These are phyloP conservation scores for Boletus sensibilis DNA, from an alignment of 768 basidiomycete genomes.

Conservation along the genomic window DNA sequence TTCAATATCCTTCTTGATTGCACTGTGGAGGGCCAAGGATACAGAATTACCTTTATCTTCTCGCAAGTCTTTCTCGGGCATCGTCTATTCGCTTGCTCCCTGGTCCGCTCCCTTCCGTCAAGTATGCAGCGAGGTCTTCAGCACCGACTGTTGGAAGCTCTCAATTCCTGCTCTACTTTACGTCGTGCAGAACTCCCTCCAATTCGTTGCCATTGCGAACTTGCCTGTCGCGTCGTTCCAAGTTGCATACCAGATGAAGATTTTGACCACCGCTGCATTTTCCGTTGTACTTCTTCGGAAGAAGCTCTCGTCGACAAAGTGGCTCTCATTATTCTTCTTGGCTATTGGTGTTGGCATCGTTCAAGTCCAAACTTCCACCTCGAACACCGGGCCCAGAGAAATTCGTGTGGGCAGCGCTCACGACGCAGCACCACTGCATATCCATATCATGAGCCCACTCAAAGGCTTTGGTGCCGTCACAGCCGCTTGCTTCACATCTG, in stretches of 20 bases:
- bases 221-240: conserved; percentile 97
- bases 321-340: conserved; percentile 84
- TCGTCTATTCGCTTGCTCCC: conserved; percentile 41
- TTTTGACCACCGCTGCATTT: conserved; percentile 93
- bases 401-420: conserved; percentile 65
- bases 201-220: conserved; percentile 95
- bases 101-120: conserved; percentile 51
- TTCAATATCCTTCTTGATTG: conserved; percentile 86
- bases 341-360: conserved; percentile 93
- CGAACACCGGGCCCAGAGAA: conserved; percentile 31
- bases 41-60: conserved; percentile 41
- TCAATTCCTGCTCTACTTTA: conserved; percentile 96
- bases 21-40: conserved; percentile 54
- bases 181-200: conserved; percentile 93
- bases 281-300: conserved; percentile 81
- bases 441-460: conserved; percentile 78
- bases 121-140: conserved; percentile 75
- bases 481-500: conserved; percentile 85
- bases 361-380: conserved; percentile 75
- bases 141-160: conserved; percentile 94
- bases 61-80: conserved; percentile 40
- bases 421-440: conserved; percentile 54
- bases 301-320: conserved; percentile 70
- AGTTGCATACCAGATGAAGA: conserved; percentile 98
- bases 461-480: conserved; percentile 83